phyloP scores from a whole-genome alignment of 2,329 filamentous ascomycete genomes.

The Drechslerella coelobrocha region DNA sequence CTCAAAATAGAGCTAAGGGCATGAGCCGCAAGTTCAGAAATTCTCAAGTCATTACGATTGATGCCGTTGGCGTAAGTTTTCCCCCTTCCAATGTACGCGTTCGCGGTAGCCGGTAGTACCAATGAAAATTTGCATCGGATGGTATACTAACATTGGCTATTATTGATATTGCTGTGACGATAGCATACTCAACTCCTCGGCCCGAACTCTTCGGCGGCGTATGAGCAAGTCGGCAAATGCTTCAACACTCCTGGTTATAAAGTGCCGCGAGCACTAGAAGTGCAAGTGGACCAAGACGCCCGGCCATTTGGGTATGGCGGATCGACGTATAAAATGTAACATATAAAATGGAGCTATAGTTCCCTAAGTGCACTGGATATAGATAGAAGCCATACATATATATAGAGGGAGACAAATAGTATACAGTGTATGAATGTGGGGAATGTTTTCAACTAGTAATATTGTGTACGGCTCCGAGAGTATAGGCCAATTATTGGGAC shows the following conservation, averaged over 20 bases:
- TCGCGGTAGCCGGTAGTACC: too few species aligned
- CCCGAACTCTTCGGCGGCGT: constrained; percentile 19
- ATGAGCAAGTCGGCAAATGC: constrained; percentile 17
- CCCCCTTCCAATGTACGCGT: background rate
- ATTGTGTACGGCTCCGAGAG: too few species aligned
- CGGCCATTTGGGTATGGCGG: constrained; percentile 30
- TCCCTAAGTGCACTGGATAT: too few species aligned
- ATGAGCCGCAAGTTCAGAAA: constrained; percentile 42
- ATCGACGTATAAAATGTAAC: constrained; percentile 19
- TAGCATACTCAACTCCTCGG: constrained; percentile 37
- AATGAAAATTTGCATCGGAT: too few species aligned
- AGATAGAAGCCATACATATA: too few species aligned
- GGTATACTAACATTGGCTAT: too few species aligned
- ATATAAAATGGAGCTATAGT: too few species aligned
- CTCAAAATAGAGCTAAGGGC: constrained; percentile 22
- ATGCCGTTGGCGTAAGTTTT: constrained; percentile 28
- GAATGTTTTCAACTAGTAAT: too few species aligned
- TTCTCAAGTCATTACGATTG: constrained; percentile 29
- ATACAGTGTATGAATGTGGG: too few species aligned
- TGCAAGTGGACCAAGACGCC: constrained; percentile 9
- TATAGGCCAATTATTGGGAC: too few species aligned
- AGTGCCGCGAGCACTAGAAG: constrained; percentile 13
- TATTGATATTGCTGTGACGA: background rate
- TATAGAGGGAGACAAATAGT: too few species aligned
- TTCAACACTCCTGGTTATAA: constrained; percentile 31